These are phyloP conservation scores for Trichocomaceae sp. DNA, from an alignment of 2,329 filamentous ascomycete species.

Conservation along the genomic window DNA sequence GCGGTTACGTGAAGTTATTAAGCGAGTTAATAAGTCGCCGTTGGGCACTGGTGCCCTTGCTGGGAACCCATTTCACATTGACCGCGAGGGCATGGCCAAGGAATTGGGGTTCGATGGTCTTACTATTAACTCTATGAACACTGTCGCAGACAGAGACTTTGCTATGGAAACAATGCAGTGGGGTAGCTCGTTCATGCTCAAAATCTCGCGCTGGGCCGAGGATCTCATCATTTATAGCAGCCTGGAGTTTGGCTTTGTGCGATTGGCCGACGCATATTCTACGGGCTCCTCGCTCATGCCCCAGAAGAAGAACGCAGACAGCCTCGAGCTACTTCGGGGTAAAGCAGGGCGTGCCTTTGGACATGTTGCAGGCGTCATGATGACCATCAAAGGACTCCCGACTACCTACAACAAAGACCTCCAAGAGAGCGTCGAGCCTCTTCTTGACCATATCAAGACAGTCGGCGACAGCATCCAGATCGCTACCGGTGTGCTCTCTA, in stretches of 20 bases:
- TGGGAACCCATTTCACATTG: slow-evolving; percentile 75
- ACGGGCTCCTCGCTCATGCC: slow-evolving; percentile 74
- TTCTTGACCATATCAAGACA: slow-evolving; percentile 78
- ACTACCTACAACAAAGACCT: slow-evolving; percentile 87
- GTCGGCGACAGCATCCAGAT: slow-evolving; percentile 75
- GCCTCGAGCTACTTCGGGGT: slow-evolving; percentile 52
- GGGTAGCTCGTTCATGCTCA: slow-evolving; percentile 69
- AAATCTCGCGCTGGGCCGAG: slow-evolving; percentile 74
- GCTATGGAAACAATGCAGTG: slow-evolving; percentile 76
- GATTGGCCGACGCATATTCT: slow-evolving; percentile 70
- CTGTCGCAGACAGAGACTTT: slow-evolving; percentile 73
- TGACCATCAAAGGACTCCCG: slow-evolving; percentile 67
- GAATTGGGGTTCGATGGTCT: slow-evolving; percentile 75
- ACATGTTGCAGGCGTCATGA: slow-evolving; percentile 73
- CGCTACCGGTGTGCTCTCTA: slow-evolving; percentile 71
- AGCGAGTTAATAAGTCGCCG: slow-evolving; percentile 65
- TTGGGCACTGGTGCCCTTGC: slow-evolving; percentile 72
- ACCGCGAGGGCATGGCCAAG: slow-evolving; percentile 68
- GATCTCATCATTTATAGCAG: slow-evolving; percentile 80
- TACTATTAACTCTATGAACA: slow-evolving; percentile 69
- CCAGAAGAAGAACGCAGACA: slow-evolving; percentile 76
- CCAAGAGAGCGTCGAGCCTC: slow-evolving; percentile 81
- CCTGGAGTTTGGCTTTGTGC: slow-evolving; percentile 68
- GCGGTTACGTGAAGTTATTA: slow-evolving; percentile 64
- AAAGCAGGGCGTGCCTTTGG: slow-evolving; percentile 72